Percentiles rank a stretch among this genome's conserved stretches.
Evolutionary conservation across 208 protist species (phyloP).

Genomic region (Vickermania spadyakhi): DNA sequence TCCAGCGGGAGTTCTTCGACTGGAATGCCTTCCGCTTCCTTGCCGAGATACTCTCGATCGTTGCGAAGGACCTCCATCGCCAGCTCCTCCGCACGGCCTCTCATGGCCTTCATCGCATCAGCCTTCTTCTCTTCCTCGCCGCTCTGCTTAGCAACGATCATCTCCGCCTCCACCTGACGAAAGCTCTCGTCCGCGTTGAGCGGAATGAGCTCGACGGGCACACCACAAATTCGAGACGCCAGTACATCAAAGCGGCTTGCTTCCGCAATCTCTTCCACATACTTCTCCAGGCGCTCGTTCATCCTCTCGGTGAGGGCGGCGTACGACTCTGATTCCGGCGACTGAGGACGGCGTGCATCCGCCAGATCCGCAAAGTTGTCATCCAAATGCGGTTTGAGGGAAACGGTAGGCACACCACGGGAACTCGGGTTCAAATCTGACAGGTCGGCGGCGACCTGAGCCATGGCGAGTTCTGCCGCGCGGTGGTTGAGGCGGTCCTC

Average conservation of each 20-base stretch:
- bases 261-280: not conserved
- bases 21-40: constrained; percentile 42
- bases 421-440: constrained; percentile 26
- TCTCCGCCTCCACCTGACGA: not conserved
- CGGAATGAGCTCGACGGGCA: not conserved
- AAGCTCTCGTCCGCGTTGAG: not conserved
- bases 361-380: constrained; percentile 48
- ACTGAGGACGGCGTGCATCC: constrained; percentile 21
- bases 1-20: constrained; percentile 44
- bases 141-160: not conserved
- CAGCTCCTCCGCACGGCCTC: constrained; percentile 16
- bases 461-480: constrained; percentile 12
- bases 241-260: not conserved
- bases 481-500: constrained; percentile 18
- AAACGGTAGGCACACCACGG: constrained; percentile 34
- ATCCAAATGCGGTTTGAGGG: constrained; percentile 54
- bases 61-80: constrained; percentile 10
- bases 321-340: not conserved
- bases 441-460: constrained; percentile 45
- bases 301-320: not conserved
- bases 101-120: constrained; percentile 5
- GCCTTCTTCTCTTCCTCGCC: not conserved
- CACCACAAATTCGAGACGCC: not conserved
- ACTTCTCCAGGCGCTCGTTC: not conserved
- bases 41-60: constrained; percentile 16